Percentiles rank a stretch among this genome's conserved stretches.
Evolutionary conservation across 2,329 filamentous ascomycete genomes (phyloP).

Genomic region (Botrytis byssoidea): DNA sequence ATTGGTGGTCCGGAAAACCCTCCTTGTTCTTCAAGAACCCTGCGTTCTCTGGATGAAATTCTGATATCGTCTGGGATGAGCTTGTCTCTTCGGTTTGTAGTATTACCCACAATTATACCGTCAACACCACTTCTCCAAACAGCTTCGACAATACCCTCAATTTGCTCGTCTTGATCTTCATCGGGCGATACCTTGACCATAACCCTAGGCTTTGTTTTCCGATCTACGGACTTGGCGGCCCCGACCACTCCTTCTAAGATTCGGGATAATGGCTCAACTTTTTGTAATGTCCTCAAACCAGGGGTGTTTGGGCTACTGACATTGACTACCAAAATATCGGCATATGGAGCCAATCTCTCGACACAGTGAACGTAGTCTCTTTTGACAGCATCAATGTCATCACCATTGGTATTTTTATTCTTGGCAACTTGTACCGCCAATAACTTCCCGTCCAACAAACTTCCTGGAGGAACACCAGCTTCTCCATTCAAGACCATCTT

Average conservation of each 20-base stretch:
- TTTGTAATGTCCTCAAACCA: constrained; percentile 82
- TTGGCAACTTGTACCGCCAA: constrained; percentile 93
- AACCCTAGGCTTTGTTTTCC: constrained; percentile 73
- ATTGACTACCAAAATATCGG: constrained; percentile 96
- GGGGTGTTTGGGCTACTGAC: constrained; percentile 97
- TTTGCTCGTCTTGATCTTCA: constrained; percentile 80
- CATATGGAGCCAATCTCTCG: constrained; percentile 76
- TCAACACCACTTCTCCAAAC: constrained; percentile 83
- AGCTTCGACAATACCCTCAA: constrained; percentile 84
- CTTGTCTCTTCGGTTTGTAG: constrained; percentile 77
- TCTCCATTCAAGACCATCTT: constrained; percentile 72
- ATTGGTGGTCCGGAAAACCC: constrained; percentile 90
- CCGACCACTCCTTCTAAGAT: constrained; percentile 81
- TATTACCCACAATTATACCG: constrained; percentile 96
- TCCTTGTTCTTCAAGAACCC: constrained; percentile 71
- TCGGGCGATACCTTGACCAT: constrained; percentile 99
- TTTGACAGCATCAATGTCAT: constrained; percentile 77
- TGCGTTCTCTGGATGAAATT: constrained; percentile 65
- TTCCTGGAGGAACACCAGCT: constrained; percentile 78
- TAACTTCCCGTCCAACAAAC: constrained; percentile 70
- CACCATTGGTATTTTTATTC: constrained; percentile 88
- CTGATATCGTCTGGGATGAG: constrained; percentile 65
- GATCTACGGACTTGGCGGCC: constrained; percentile 66
- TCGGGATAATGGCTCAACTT: constrained; percentile 74
- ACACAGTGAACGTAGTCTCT: constrained; percentile 90